Conservation (phyloP, 116 monocot genomes). For the Dioscorea cayenensis region DNA sequence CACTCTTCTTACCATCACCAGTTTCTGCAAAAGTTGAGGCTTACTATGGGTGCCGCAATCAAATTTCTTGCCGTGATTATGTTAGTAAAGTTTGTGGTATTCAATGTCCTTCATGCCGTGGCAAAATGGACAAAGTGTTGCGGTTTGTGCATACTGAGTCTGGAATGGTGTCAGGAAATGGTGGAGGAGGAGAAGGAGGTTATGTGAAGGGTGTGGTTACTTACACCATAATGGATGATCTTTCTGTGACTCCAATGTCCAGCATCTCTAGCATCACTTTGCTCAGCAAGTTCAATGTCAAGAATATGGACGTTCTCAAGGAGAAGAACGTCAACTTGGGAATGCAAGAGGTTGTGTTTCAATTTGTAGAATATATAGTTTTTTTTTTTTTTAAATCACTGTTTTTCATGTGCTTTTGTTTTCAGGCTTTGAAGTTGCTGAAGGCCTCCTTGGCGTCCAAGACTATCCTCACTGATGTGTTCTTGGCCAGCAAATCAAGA, state of each 20-base stretch:
- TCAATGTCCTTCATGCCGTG: too few relatives aligned
- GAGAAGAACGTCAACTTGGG: constrained; percentile 1
- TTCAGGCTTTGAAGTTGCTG: constrained; percentile 18
- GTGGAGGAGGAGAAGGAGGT: not conserved
- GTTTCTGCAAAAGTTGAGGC: not conserved
- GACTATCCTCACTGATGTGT: constrained; percentile 32
- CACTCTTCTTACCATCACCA: too few relatives aligned
- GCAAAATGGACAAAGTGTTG: too few relatives aligned
- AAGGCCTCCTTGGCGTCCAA: constrained; percentile 18
- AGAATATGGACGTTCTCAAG: constrained; percentile 3
- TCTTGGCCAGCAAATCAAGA: constrained; percentile 1
- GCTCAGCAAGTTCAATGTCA: constrained; percentile 16
- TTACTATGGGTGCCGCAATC: not conserved
- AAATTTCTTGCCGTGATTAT: too few relatives aligned
- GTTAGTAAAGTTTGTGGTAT: too few relatives aligned
- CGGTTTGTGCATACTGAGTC: too few relatives aligned
- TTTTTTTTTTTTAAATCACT: too few relatives aligned
- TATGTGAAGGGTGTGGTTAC: constrained; percentile 1
- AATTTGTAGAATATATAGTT: too few relatives aligned
- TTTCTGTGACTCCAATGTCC: constrained; percentile 18
- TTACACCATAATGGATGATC: constrained; percentile 11
- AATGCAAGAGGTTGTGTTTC: constrained; percentile 11
- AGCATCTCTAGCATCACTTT: constrained; percentile 9
- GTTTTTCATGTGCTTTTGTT: too few relatives aligned
- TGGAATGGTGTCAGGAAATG: too few relatives aligned